Base-by-base conservation (phyloP, 2,329 filamentous ascomycete genomes). In the Epichloe glyceriae region DNA sequence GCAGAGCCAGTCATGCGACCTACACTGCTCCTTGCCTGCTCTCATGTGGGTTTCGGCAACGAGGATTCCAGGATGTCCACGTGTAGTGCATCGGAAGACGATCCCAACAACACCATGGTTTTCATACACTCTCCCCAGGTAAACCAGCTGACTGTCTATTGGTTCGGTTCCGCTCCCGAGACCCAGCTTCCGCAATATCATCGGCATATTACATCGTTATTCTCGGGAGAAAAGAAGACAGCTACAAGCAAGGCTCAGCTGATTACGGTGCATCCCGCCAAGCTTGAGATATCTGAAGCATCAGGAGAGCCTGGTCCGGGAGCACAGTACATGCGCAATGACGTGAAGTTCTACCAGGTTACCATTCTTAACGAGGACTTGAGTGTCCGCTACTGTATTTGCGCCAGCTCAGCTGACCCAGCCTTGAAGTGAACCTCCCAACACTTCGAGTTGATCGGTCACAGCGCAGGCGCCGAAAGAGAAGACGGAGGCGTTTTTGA, bases 341-440 rank as follows among this genome's bases (percentile, higher is more conserved):
- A 61, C 3, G 58, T 71, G 2, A 63, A 64, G 19, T 75, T 77
- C 55, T 76, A 71, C 49, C 74, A 79, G 53, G 54, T 75, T 14
- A 69, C 66, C 49, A 61, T 67, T 11, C 55, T 79, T 2, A 66
- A 61, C 5, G 61, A 64, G 22, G 64, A 76, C 51, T 61, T 76
- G 39, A 66, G 68, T 39, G 53, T 80, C 15, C 61, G 62, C 37
- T 72, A 70, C 47, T 69, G 67, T 51, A 66, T 64, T 49, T 65
- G 61, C 44, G 57, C 60, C 5, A 62, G 62, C 4, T 55, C 54
- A 11, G 54, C 53, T 15, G 54, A 64, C 19, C 54, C 57, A 7
- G 30, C 43, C 4, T 52, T 64, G 19, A 61, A 2, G 50, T 69
- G 11, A 52, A 50, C 3, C 55, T 64, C 4, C 67, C 67, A 0